Evolutionary conservation across 75 land plant species (phyloP), one percentile per base, ranked within the genome.

Genomic region (Cupressus sempervirens): DNA sequence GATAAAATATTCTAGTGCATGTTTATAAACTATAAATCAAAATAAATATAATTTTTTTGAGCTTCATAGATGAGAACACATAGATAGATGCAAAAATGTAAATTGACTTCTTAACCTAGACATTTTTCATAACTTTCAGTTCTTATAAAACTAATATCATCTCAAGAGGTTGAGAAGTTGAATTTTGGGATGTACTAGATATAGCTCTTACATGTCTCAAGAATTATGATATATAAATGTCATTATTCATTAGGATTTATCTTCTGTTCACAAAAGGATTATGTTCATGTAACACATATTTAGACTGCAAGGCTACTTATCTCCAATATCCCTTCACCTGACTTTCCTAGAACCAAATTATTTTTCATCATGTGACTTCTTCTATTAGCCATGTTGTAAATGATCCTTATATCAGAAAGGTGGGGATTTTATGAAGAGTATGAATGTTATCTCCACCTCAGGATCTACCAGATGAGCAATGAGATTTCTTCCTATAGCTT

Each of bases 401-500:
- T 43, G 20, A 38, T 41, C 46, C 50, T n/a, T 79, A 12, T 43
- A 45, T 20, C 11, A 15, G 30, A 79, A 45, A 3, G n/a, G 30
- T 10, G 12, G 32, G 3, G 81, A 45, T 79, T 20, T 45, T 29
- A 30, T n/a, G 29, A 77, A 79, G 48, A 23, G 41, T 45, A 35
- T 34, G 12, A 72, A 53, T 26, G 56, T 83, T 84, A 98, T 98
- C 95, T 98, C 99, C 87, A 98, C 93, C 91, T 98, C 99, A 46
- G 99, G 99, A 88, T 98, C 99, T 83, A 97, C 98, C 40, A 98
- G 92, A 85, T 93, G 97, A 88, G 95, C 97, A 67, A 93, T 93
- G 67, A 98, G 90, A 80, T 93, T 93, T 82, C 85, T 91, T 80
- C 93, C 90, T 80, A 96, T 94, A 72, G 82, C 90, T 90, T 87